phyloP scores from a whole-genome alignment of 257 asterid species.

The Ehretia macrophylla region DNA sequence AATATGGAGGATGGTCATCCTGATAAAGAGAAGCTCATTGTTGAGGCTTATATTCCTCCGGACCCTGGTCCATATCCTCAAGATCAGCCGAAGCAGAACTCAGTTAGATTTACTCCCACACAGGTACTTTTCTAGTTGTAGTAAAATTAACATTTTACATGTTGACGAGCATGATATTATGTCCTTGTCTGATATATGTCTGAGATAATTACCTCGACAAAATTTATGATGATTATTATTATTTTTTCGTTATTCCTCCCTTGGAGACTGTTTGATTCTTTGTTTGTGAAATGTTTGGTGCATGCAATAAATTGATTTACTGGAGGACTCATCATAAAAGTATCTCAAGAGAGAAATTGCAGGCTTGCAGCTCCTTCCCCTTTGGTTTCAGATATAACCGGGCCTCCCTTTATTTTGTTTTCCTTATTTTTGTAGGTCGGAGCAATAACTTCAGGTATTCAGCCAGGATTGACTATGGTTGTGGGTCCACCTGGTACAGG shows the following conservation, averaged over 20 bases:
- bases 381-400: background rate
- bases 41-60: constrained; percentile 82
- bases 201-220: background rate
- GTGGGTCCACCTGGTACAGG: constrained; percentile 99
- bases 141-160: background rate
- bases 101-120: constrained; percentile 89
- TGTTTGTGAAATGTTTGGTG: too few species aligned
- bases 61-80: constrained; percentile 99
- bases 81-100: constrained; percentile 93
- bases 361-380: background rate
- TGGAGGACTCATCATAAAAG: too few species aligned
- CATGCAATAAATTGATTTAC: too few species aligned
- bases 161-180: background rate
- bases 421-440: constrained; percentile 54
- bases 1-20: constrained; percentile 32
- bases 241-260: background rate
- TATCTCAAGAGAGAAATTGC: too few species aligned
- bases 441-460: constrained; percentile 87
- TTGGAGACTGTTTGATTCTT: too few species aligned
- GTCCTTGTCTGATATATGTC: too few species aligned
- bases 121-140: constrained; percentile 55
- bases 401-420: constrained; percentile 10
- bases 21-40: constrained; percentile 61
- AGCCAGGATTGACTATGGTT: constrained; percentile 97
- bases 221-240: background rate